Percentiles rank a stretch among this genome's conserved stretches.
Conservation (phyloP, 805 yeast genomes). For the Komagataella mondaviorum region DNA sequence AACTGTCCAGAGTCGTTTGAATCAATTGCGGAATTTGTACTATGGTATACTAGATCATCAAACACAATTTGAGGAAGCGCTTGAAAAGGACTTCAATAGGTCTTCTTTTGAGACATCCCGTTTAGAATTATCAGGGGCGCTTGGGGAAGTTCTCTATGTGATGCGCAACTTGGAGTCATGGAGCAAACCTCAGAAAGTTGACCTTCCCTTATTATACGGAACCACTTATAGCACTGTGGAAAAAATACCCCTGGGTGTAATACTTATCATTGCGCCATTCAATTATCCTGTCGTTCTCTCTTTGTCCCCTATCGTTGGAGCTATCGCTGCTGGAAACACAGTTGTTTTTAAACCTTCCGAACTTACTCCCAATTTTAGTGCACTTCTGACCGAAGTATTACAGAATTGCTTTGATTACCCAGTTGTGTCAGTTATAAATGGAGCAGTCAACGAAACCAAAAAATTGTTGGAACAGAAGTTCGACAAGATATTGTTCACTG, state of each 20-base stretch:
- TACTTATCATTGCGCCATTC: conserved; percentile 66
- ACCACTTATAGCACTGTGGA: conserved; percentile 16
- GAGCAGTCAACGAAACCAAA: conserved; percentile 52
- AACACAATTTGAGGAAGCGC: conserved; percentile 40
- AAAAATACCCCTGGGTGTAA: conserved; percentile 44
- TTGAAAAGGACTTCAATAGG: conserved; percentile 56
- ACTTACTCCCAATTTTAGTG: conserved; percentile 46
- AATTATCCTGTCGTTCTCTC: conserved; percentile 64
- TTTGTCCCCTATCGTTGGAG: conserved; percentile 58
- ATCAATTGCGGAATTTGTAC: conserved; percentile 56
- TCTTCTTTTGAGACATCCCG: conserved; percentile 45
- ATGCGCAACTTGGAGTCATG: conserved; percentile 49
- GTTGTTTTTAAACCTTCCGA: conserved; percentile 73
- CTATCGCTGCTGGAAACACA: conserved; percentile 76
- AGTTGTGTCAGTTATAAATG: conserved; percentile 54
- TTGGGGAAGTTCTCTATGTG: conserved; percentile 43
- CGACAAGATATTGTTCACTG: conserved; percentile 82
- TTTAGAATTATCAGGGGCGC: conserved; percentile 37
- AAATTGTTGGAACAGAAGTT: conserved; percentile 43
- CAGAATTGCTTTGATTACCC: conserved; percentile 37
- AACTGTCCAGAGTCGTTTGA: conserved; percentile 39
- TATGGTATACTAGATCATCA: conserved; percentile 47
- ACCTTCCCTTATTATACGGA: conserved; percentile 19
- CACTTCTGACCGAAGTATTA: conserved; percentile 42
- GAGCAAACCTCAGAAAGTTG: conserved; percentile 35